These are phyloP conservation scores for Chlorella sp. DNA, from an alignment of 139 green algal species.

Conservation along the genomic window DNA sequence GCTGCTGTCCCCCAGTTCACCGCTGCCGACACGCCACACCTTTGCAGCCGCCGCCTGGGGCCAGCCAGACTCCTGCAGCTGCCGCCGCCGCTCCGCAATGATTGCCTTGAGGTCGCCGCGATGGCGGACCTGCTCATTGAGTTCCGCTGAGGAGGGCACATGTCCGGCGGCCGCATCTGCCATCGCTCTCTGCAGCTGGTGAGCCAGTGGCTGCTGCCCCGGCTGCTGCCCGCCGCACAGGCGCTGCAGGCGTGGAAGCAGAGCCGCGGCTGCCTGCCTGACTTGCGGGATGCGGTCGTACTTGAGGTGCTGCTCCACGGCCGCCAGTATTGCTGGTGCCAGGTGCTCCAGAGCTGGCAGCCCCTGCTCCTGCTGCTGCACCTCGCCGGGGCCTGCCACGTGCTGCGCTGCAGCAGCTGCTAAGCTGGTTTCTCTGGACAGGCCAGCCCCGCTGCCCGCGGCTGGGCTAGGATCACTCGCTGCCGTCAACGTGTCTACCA, in stretches of 20 bases:
- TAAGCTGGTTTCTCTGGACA: neutral
- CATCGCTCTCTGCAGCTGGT: neutral
- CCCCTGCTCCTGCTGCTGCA: conserved; percentile 20
- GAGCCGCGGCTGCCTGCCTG: neutral
- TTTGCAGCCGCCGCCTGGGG: neutral
- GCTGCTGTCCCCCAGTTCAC: too few species aligned
- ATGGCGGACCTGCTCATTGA: too few species aligned
- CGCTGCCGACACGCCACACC: neutral
- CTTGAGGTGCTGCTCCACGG: conserved; percentile 16
- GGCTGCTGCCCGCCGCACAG: conserved; percentile 2
- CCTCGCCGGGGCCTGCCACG: too few species aligned
- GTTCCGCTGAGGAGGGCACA: neutral
- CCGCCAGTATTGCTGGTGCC: neutral
- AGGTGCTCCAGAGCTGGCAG: neutral
- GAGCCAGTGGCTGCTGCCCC: neutral
- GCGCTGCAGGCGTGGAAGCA: conserved; percentile 3
- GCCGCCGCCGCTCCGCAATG: conserved; percentile 11
- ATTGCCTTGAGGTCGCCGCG: neutral
- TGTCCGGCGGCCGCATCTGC: neutral
- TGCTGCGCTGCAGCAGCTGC: neutral
- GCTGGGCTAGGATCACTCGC: neutral
- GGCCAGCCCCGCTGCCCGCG: neutral
- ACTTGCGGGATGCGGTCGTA: conserved; percentile 36
- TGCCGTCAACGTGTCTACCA: neutral
- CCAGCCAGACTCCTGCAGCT: conserved; percentile 2